A percentile compares a stretch with the other conserved stretches of the same genome.
Evolutionary conservation across 2,329 filamentous ascomycete species (phyloP).

Genomic region (Exophiala sp.): DNA sequence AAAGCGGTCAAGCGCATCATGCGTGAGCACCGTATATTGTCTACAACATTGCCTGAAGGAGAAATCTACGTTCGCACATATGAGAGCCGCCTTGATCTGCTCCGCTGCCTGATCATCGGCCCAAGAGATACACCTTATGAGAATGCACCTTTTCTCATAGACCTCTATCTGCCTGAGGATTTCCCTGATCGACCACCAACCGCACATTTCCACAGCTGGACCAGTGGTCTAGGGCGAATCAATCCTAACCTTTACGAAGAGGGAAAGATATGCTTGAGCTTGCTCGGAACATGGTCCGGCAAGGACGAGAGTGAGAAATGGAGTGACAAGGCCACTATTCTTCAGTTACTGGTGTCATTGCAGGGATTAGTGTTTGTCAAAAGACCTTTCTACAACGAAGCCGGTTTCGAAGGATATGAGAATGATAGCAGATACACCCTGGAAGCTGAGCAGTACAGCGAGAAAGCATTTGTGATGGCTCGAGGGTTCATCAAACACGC

Average conservation of each 20-base stretch:
- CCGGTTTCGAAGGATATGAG: conserved; percentile 55
- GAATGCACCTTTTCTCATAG: conserved; percentile 59
- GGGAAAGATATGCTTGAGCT: conserved; percentile 58
- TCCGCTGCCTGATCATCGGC: conserved; percentile 58
- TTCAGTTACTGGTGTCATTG: conserved; percentile 57
- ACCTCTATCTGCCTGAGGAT: conserved; percentile 49
- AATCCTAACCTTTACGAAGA: conserved; percentile 64
- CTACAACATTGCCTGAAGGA: conserved; percentile 50
- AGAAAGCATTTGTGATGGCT: conserved; percentile 53
- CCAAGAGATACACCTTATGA: conserved; percentile 60
- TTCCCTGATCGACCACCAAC: conserved; percentile 54
- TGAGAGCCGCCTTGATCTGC: conserved; percentile 57
- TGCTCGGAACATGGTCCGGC: conserved; percentile 59
- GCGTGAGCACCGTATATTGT: conserved; percentile 59
- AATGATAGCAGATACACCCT: conserved; percentile 45
- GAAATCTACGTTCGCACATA: conserved; percentile 57
- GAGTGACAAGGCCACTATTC: conserved; percentile 52
- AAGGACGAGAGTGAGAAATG: conserved; percentile 52
- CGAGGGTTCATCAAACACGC: conserved; percentile 51
- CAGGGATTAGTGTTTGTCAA: conserved; percentile 57
- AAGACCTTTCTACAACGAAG: conserved; percentile 63
- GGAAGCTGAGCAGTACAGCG: conserved; percentile 50
- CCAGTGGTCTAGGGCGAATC: conserved; percentile 48
- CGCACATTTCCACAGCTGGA: conserved; percentile 61
- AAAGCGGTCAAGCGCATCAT: conserved; percentile 47